phyloP scores from a whole-genome alignment of 1,284 basidiomycete genomes.

The Ustilago hordei region DNA sequence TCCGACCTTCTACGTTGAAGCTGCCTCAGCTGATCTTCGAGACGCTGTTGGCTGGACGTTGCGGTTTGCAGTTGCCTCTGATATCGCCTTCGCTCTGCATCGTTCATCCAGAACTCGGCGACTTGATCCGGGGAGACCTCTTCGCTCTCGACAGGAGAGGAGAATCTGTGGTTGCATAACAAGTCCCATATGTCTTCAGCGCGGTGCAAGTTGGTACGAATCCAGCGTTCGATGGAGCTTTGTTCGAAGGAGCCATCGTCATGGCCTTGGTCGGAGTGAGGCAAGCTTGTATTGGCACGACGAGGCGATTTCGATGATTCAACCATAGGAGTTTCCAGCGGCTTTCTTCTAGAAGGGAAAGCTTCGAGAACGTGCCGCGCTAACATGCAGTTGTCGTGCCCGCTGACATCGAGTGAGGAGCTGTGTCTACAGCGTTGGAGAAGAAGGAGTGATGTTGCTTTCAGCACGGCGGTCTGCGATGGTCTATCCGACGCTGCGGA shows the following conservation, averaged over 20 bases:
- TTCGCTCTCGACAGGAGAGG: not conserved
- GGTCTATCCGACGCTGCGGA: conserved; percentile 23
- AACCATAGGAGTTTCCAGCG: conserved; percentile 1
- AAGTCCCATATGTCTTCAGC: conserved; percentile 49
- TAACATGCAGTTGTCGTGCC: not conserved
- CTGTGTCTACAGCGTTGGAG: conserved; percentile 11
- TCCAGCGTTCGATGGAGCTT: conserved; percentile 35
- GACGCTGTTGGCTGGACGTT: conserved; percentile 10
- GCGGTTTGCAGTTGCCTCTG: conserved; percentile 27
- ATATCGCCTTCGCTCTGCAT: conserved; percentile 26
- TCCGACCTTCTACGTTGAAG: conserved; percentile 20
- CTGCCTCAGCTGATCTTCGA: conserved; percentile 33
- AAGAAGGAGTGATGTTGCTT: conserved; percentile 33
- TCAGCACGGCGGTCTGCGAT: conserved; percentile 28
- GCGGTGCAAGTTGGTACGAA: conserved; percentile 11
- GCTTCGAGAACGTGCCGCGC: conserved; percentile 29
- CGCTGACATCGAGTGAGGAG: not conserved
- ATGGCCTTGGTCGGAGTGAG: conserved; percentile 11
- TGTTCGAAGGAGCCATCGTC: conserved; percentile 23
- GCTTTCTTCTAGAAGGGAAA: conserved; percentile 30
- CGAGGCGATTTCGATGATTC: conserved; percentile 13
- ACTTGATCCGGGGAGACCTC: conserved; percentile 1
- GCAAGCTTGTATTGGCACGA: conserved; percentile 7
- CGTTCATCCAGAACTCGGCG: conserved; percentile 50
- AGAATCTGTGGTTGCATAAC: conserved; percentile 24